Evolutionary conservation across 2,329 filamentous ascomycete species (phyloP).

Genomic region (Stachybotrys chlorohalonatus): DNA sequence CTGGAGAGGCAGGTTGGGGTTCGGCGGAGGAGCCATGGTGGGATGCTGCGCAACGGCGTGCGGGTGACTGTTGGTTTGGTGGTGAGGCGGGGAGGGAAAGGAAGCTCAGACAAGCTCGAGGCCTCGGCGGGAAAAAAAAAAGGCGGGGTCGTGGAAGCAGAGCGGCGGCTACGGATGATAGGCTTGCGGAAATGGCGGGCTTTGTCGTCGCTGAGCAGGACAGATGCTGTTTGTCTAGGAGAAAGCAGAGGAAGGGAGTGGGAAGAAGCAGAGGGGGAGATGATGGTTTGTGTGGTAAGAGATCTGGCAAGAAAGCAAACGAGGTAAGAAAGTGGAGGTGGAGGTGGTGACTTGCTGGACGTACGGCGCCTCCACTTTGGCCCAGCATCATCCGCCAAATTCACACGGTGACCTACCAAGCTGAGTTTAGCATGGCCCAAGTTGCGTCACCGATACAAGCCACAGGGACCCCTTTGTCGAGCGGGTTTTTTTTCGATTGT

Average conservation of each 20-base stretch:
- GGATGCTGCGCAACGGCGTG: background rate
- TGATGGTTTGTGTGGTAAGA: background rate
- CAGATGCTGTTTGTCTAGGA: slow-evolving; percentile 2
- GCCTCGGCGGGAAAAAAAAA: background rate
- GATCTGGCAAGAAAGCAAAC: background rate
- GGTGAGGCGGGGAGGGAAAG: background rate
- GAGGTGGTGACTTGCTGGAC: background rate
- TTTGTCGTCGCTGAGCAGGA: background rate
- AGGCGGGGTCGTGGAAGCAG: background rate
- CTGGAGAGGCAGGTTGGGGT: slow-evolving; percentile 57
- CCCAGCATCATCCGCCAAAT: no score
- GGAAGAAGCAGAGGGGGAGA: background rate
- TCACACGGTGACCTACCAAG: no score
- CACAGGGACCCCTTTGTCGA: background rate
- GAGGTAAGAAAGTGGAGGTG: background rate
- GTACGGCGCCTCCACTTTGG: background rate
- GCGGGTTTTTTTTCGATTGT: background rate
- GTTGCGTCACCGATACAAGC: background rate
- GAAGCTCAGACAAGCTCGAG: background rate
- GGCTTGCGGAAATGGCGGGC: background rate
- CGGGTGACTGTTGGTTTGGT: background rate
- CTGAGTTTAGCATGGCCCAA: background rate
- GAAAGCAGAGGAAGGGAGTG: background rate
- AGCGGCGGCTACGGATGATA: background rate
- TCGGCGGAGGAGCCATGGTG: slow-evolving; percentile 63